Evolutionary conservation across 805 yeast species (phyloP).

Genomic region (Candida sphagnicola): DNA sequence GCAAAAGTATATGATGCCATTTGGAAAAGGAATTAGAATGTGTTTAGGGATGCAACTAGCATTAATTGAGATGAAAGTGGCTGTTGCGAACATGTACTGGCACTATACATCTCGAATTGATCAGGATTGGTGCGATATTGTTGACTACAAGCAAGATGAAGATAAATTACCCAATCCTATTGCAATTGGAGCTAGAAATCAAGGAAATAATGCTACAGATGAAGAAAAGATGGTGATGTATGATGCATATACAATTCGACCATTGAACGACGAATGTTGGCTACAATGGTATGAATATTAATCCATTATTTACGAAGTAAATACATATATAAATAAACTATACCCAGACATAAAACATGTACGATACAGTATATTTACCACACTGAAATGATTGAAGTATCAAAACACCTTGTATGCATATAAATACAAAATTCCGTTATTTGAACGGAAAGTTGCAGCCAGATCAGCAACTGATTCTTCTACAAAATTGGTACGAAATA

Average conservation of each 20-base stretch:
- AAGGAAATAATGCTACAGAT: slow-evolving; percentile 26
- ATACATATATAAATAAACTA: no score
- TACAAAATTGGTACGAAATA: no score
- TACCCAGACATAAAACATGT: no score
- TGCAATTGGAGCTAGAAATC: slow-evolving; percentile 11
- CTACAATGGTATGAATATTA: slow-evolving; percentile 29
- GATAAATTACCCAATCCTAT: slow-evolving; percentile 12
- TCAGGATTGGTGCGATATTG: slow-evolving; percentile 40
- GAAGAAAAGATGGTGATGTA: slow-evolving; percentile 52
- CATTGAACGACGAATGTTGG: slow-evolving; percentile 51
- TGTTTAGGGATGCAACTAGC: slow-evolving; percentile 73
- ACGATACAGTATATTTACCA: background rate
- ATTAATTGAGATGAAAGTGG: slow-evolving; percentile 58
- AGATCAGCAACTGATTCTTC: no score
- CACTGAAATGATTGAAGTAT: background rate
- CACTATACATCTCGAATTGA: slow-evolving; percentile 39
- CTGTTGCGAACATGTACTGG: slow-evolving; percentile 51
- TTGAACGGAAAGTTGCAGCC: no score
- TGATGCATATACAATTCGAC: slow-evolving; percentile 54
- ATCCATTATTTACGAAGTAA: no score
- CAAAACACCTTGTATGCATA: no score
- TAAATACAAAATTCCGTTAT: background rate
- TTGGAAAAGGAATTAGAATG: slow-evolving; percentile 73
- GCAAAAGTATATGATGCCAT: slow-evolving; percentile 57
- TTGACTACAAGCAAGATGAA: slow-evolving; percentile 9